Conservation (phyloP, 129 eudicot species). For the Calendula officinalis region DNA sequence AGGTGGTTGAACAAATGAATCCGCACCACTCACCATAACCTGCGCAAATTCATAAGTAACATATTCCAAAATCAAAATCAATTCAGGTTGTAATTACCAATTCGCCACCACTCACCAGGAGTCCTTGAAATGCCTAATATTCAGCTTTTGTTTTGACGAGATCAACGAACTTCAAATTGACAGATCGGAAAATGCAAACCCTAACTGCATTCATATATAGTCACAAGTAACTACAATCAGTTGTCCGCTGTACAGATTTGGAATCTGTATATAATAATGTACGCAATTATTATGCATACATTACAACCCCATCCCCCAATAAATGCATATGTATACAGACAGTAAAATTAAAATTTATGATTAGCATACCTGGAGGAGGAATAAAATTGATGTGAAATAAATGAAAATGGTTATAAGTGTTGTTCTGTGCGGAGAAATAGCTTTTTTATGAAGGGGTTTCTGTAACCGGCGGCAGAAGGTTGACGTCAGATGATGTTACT, state of each 20-base stretch:
- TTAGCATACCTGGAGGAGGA: not conserved
- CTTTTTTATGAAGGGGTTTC: not conserved
- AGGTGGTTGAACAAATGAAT: constrained; percentile 23
- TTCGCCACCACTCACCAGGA: not conserved
- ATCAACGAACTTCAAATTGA: not conserved
- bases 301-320: constrained; percentile 7
- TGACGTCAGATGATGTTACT: not conserved
- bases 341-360: not conserved
- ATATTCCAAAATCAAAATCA: not conserved
- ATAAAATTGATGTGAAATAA: constrained; percentile 8
- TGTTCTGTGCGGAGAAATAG: not conserved
- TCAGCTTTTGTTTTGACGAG: too few relatives aligned
- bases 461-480: not conserved
- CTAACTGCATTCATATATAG: constrained; percentile 8
- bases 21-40: not conserved
- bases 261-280: not conserved
- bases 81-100: not conserved
- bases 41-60: too few relatives aligned
- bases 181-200: constrained; percentile 1
- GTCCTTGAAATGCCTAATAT: too few relatives aligned
- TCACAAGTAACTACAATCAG: constrained; percentile 4
- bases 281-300: not conserved
- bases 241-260: constrained; percentile 12
- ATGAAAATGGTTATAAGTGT: constrained; percentile 7
- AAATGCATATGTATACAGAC: constrained; percentile 2